Base-by-base conservation (phyloP, 441 rosid genomes). In the Mallotus japonicus region DNA sequence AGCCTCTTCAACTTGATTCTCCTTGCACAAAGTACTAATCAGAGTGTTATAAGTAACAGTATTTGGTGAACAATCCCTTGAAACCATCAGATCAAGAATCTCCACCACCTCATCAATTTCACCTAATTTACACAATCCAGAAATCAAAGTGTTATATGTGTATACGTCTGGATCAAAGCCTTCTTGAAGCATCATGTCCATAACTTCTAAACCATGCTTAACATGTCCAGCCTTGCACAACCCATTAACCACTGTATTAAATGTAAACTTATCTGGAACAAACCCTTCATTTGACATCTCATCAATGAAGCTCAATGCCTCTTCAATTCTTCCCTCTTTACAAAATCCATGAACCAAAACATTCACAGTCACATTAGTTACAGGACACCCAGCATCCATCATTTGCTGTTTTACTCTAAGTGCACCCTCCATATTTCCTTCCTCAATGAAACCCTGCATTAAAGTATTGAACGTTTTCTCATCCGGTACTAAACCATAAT, bases 281-380 rank as follows among this genome's bases (percentile, higher is more conserved):
- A 95, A 89, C 54, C 96, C 96, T 42, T 87, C 85, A 19, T 78
- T 79, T 10, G 85, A 74, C 92, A 89, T 86, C 77, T 83, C 87
- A 70, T 91, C 88, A 55, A 92, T 82, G 66, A 89, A 92, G 72
- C 77, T 79, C 24, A 95, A 81, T 0, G 94, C 92, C 3, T 92
- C 97, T 49, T 82, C 95, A 8, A 92, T 73, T 80, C 81, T 88
- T 40, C 94, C 91, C 73, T 83, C 89, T 71, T 88, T 89, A 78
- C 97, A 92, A 80, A 90, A 91, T 67, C 99, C 97, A 82, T 86
- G 83, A 74, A 95, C 89, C 83, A 95, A 76, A 71, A 95, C 93
- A 83, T 95, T 95, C 51, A 92, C 92, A 69, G 90, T 87, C 22
- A 89, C 89, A 72, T 84, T 81, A 40, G 87, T 86, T 70, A 77